Base-by-base conservation (phyloP, 805 yeast species). In the Candida succiphila region DNA sequence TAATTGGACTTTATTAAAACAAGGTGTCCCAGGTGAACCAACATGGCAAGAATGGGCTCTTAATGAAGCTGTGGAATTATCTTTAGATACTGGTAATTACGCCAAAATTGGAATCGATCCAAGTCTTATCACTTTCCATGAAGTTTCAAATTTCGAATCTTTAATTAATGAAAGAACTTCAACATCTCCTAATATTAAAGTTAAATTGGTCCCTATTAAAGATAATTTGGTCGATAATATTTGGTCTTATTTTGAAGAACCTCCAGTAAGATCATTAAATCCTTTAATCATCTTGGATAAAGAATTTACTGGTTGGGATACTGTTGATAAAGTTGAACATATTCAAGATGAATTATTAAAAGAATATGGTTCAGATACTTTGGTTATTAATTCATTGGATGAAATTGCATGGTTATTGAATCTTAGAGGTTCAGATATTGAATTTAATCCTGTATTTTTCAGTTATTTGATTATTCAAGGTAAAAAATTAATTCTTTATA, bases 341-440 rank as follows among this genome's bases (percentile, higher is more conserved):
- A 58, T 79, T 21, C 39, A 63, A 30, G 38, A 49, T 1, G 42
- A 49, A 9, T 54, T 75, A 47, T 46, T 48, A 34, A 36, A 54
- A 56, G 60, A 50, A 21, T 37, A 43, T 34, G 45, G 44, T 3
- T 42, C 47, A 12, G 32, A 43, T 7, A 43, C 53, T 1, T 26
- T 59, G 34, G 61, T 72, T 9, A 52, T 70, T 6, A 58, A 65
- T 36, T 64, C 74, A 4, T 58, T 88, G 33, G 96, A 89, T 59
- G 95, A 88, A 44, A 74, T 87, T 40, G 92, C 95, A 7, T 88
- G 96, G 96, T 58, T 87, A 28, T 69, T 87, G 50, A 89, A 89
- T 50, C 59, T 89, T 36, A 73, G 98, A 42, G 65, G 66, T 27
- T 42, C 52, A 32, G 78, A 72, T 48, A 72, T 72, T 37, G 69